Evolutionary conservation across 306 rosid genomes (phyloP).

Genomic region (Luffa aegyptiaca): DNA sequence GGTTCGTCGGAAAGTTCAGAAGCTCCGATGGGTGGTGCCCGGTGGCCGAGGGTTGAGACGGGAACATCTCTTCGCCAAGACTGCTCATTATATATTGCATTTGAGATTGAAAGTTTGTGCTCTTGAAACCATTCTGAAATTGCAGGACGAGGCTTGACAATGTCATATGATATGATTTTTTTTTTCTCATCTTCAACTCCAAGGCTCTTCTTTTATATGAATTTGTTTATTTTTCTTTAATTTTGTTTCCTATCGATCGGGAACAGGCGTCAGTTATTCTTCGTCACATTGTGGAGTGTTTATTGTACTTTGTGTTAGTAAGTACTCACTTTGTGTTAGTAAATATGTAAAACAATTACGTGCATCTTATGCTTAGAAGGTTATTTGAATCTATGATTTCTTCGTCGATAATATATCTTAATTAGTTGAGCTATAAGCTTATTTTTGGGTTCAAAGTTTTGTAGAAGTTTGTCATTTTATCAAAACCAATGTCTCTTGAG

Average conservation of each 20-base stretch:
- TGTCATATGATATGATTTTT: background rate
- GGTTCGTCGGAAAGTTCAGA: slow-evolving; percentile 1
- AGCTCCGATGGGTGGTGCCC: slow-evolving; percentile 5
- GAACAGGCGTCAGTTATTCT: background rate
- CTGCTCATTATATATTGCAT: background rate
- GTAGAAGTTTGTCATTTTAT: too few relatives aligned
- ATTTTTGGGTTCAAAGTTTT: too few relatives aligned
- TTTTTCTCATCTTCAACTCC: background rate
- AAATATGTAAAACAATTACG: too few relatives aligned
- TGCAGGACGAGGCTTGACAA: background rate
- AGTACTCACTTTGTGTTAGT: too few relatives aligned
- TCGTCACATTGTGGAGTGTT: background rate
- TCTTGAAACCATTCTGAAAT: background rate
- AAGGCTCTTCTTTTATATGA: background rate
- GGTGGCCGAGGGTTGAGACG: background rate
- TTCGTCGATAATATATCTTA: too few relatives aligned
- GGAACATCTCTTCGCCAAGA: background rate
- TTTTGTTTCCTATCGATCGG: background rate
- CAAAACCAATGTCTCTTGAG: too few relatives aligned
- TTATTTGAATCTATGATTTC: too few relatives aligned
- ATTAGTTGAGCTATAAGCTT: too few relatives aligned
- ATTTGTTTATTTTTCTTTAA: background rate
- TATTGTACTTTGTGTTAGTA: background rate
- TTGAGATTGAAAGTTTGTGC: slow-evolving; percentile 9
- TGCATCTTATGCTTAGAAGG: too few relatives aligned